Evolutionary conservation across 2,329 filamentous ascomycete species (phyloP).

Genomic region (Orbilia blumenaviensis): DNA sequence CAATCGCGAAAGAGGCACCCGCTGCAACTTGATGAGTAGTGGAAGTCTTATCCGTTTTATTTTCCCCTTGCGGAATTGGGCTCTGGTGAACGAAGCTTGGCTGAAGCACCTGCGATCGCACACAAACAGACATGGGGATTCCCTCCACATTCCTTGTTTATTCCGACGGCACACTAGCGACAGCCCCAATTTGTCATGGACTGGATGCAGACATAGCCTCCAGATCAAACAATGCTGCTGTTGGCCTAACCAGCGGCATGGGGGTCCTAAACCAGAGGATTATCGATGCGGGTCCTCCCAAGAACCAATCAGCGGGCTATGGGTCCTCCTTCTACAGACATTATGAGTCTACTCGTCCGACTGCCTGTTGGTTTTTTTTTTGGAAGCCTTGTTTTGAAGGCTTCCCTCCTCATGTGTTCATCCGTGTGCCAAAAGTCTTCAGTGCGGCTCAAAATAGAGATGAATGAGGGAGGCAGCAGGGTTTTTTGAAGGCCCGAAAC

Average conservation of each 20-base stretch:
- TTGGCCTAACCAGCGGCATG: slow-evolving; percentile 4
- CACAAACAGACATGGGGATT: slow-evolving; percentile 30
- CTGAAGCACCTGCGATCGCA: slow-evolving; percentile 37
- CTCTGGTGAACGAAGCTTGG: slow-evolving; percentile 20
- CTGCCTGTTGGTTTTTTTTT: slow-evolving; percentile 41
- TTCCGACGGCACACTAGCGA: slow-evolving; percentile 4
- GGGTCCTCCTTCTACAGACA: no score
- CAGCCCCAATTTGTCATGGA: slow-evolving; percentile 41
- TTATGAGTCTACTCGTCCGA: slow-evolving; percentile 21
- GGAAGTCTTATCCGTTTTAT: slow-evolving; percentile 40
- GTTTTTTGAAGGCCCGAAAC: slow-evolving; percentile 21
- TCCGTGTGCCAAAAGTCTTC: neutral
- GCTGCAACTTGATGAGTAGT: neutral
- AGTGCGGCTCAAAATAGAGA: slow-evolving; percentile 34
- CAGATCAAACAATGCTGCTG: neutral
- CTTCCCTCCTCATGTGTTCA: no score
- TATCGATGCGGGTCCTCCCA: slow-evolving; percentile 24
- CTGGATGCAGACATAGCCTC: slow-evolving; percentile 1
- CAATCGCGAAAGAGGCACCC: slow-evolving; percentile 5
- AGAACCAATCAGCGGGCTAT: slow-evolving; percentile 5
- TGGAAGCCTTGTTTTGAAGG: slow-evolving; percentile 31
- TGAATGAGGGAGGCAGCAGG: slow-evolving; percentile 11
- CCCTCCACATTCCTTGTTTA: slow-evolving; percentile 35
- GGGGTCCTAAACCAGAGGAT: neutral
- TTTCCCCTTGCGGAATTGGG: neutral